phyloP scores from a whole-genome alignment of 768 basidiomycete species.

The Kockovaella imperatae region DNA sequence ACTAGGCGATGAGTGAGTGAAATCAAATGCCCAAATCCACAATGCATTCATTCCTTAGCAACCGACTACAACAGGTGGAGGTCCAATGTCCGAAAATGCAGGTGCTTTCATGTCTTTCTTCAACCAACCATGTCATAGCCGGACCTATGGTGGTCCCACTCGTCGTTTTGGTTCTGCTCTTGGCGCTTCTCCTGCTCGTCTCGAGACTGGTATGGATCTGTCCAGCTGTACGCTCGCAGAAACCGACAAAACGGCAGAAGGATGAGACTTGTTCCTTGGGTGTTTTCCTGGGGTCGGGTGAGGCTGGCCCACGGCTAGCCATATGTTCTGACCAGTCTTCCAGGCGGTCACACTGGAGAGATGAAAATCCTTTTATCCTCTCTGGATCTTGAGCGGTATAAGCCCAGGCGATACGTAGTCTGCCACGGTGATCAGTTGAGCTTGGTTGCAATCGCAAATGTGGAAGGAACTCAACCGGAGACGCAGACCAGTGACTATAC shows the following conservation, averaged over 20 bases:
- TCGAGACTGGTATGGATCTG: no score
- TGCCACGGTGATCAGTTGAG: slow-evolving; percentile 77
- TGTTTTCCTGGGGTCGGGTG: slow-evolving; percentile 90
- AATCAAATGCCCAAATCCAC: not conserved
- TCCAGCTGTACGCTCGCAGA: no score
- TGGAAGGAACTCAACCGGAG: slow-evolving; percentile 52
- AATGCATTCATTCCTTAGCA: not conserved
- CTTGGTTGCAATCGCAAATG: slow-evolving; percentile 56
- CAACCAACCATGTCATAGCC: no score
- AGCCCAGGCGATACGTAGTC: slow-evolving; percentile 68
- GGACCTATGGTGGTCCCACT: not conserved
- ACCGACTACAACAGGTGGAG: no score
- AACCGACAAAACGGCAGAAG: not conserved
- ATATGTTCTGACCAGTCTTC: slow-evolving; percentile 4
- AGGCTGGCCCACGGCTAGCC: slow-evolving; percentile 26
- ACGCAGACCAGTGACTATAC: slow-evolving; percentile 9
- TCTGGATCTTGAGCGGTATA: slow-evolving; percentile 68
- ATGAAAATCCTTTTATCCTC: slow-evolving; percentile 63
- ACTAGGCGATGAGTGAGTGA: no score
- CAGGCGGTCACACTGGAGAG: slow-evolving; percentile 93
- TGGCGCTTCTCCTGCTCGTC: slow-evolving; percentile 16
- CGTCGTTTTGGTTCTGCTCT: slow-evolving; percentile 5
- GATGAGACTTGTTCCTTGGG: slow-evolving; percentile 53
- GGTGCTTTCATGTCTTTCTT: no score
- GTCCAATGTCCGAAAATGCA: no score